These are phyloP conservation scores for Scutellaria minor DNA, from an alignment of 257 asterid species.

Conservation along the genomic window DNA sequence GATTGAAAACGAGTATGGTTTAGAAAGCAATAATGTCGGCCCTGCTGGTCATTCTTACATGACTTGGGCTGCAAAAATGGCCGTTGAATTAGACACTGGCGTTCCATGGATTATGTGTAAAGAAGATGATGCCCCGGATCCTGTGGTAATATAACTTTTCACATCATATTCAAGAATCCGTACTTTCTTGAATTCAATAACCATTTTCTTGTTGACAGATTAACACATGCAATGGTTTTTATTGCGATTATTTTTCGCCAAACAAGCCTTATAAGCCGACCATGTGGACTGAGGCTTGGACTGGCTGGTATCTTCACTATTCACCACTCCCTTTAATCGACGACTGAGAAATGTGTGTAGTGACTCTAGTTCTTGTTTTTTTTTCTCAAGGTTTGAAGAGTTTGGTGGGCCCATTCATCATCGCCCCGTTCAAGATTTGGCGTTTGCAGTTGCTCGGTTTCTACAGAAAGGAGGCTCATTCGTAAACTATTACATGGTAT, in stretches of 20 bases:
- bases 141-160: conserved; percentile 65
- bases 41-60: conserved; percentile 73
- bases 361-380: not conserved
- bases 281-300: conserved; percentile 98
- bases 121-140: conserved; percentile 95
- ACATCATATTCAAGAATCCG: too few species aligned
- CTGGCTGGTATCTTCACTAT: conserved; percentile 74
- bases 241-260: conserved; percentile 89
- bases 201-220: conserved; percentile 59
- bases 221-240: conserved; percentile 94
- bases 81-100: conserved; percentile 70
- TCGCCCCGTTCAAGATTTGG: conserved; percentile 97
- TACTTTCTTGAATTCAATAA: conserved; percentile 7
- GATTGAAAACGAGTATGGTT: conserved; percentile 97
- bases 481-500: conserved; percentile 90
- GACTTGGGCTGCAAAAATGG: conserved; percentile 99
- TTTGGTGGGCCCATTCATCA: conserved; percentile 87
- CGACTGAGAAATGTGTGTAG: not conserved
- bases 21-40: conserved; percentile 59
- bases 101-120: conserved; percentile 99
- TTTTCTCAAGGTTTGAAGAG: conserved; percentile 73
- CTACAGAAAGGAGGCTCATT: conserved; percentile 97
- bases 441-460: conserved; percentile 90
- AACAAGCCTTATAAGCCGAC: conserved; percentile 91
- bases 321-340: not conserved